Evolutionary conservation across 805 yeast species (phyloP).

Genomic region (Metschnikowia picachoensis): DNA sequence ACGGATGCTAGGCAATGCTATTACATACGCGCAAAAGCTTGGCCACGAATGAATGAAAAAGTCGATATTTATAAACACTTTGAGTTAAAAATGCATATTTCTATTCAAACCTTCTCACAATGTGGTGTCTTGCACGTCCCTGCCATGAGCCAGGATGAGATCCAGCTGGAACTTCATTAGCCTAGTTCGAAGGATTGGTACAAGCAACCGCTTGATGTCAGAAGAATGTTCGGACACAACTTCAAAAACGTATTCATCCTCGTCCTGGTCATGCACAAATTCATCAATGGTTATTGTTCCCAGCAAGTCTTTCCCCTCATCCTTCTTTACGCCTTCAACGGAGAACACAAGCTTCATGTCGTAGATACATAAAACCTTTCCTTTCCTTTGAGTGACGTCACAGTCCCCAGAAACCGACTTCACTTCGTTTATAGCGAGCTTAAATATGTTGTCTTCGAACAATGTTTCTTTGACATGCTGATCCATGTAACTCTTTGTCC

Average conservation of each 20-base stretch:
- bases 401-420: slow-evolving; percentile 61
- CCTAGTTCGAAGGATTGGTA: slow-evolving; percentile 48
- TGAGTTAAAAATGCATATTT: not conserved
- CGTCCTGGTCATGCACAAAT: slow-evolving; percentile 73
- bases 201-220: slow-evolving; percentile 44
- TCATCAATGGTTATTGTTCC: slow-evolving; percentile 57
- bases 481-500: slow-evolving; percentile 53
- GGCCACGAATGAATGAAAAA: not conserved
- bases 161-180: slow-evolving; percentile 60
- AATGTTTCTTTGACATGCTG: slow-evolving; percentile 32
- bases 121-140: slow-evolving; percentile 52
- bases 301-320: slow-evolving; percentile 32
- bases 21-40: no score
- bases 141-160: slow-evolving; percentile 57
- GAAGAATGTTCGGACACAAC: slow-evolving; percentile 37
- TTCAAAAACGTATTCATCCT: slow-evolving; percentile 56
- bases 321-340: slow-evolving; percentile 33
- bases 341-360: slow-evolving; percentile 56
- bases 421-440: slow-evolving; percentile 35
- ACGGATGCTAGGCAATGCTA: slow-evolving; percentile 15
- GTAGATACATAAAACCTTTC: slow-evolving; percentile 71
- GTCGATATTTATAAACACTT: no score
- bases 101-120: slow-evolving; percentile 1
- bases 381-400: slow-evolving; percentile 80
- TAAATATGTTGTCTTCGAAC: slow-evolving; percentile 23